A percentile compares a stretch with the other conserved stretches of the same genome.
Evolutionary conservation across 1,139 yeast genomes (phyloP).

Genomic region (Yamadazyma kanchanaburiensis): DNA sequence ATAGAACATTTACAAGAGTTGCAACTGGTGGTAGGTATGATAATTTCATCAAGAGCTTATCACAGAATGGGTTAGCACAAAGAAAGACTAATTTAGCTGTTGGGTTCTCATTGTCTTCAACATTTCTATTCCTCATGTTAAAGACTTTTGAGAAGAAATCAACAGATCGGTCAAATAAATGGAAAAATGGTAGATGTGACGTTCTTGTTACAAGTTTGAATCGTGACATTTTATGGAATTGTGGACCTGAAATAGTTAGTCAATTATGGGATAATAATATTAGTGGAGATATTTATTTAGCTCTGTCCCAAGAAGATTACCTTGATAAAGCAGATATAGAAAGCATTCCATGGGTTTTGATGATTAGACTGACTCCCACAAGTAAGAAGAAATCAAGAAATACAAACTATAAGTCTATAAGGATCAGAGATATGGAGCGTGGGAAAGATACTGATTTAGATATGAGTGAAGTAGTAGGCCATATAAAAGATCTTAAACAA

Average conservation of each 20-base stretch:
- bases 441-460: constrained; percentile 70
- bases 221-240: constrained; percentile 47
- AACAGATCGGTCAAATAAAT: constrained; percentile 21
- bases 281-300: constrained; percentile 59
- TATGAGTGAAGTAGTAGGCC: constrained; percentile 56
- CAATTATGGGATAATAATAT: constrained; percentile 69
- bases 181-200: constrained; percentile 54
- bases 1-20: constrained; percentile 41
- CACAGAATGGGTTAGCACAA: constrained; percentile 15
- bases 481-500: constrained; percentile 45
- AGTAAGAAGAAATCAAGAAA: constrained; percentile 33
- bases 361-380: constrained; percentile 56
- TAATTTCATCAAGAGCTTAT: constrained; percentile 48
- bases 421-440: constrained; percentile 59
- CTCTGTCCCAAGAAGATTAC: constrained; percentile 63
- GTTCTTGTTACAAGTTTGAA: constrained; percentile 71
- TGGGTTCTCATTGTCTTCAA: constrained; percentile 66
- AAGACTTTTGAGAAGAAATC: constrained; percentile 27
- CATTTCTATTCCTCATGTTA: constrained; percentile 41
- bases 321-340: constrained; percentile 60
- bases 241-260: constrained; percentile 61
- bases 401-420: constrained; percentile 61
- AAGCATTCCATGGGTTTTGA: constrained; percentile 71
- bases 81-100: constrained; percentile 56
- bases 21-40: constrained; percentile 97